Evolutionary conservation across 2,329 filamentous ascomycete species (phyloP).

Genomic region (Cladosporium sp.): DNA sequence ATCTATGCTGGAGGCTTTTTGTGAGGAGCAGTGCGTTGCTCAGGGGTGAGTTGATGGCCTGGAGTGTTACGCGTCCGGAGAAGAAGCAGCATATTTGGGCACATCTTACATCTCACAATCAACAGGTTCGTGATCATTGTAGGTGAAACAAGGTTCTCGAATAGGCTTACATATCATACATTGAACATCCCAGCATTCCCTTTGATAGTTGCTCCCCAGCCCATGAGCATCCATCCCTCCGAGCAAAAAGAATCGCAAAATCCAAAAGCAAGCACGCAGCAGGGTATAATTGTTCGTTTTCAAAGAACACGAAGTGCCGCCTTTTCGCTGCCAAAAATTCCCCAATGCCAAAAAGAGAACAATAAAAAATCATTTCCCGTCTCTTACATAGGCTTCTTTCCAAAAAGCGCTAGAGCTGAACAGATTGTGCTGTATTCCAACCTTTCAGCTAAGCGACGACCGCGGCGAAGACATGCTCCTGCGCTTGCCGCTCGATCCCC

Average conservation of each 20-base stretch:
- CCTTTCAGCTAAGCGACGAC: background rate
- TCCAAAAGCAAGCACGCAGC: slow-evolving; percentile 5
- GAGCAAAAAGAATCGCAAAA: background rate
- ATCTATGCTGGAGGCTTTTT: background rate
- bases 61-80: no score
- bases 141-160: background rate
- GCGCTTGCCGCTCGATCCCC: slow-evolving; percentile 11
- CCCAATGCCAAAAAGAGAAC: background rate
- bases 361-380: background rate
- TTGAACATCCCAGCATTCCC: background rate
- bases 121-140: background rate
- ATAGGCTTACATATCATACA: slow-evolving; percentile 19
- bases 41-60: background rate
- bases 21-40: background rate
- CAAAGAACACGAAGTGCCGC: slow-evolving; percentile 3
- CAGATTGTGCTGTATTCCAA: slow-evolving; percentile 1
- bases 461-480: slow-evolving; percentile 5
- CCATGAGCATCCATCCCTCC: background rate
- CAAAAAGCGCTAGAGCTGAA: background rate
- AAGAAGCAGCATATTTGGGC: background rate
- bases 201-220: background rate
- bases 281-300: slow-evolving; percentile 9
- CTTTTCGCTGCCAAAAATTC: background rate
- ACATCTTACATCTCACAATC: background rate
- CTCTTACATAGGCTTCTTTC: background rate